Evolutionary conservation across 306 rosid species (phyloP).

Genomic region (Styphnolobium japonicum): DNA sequence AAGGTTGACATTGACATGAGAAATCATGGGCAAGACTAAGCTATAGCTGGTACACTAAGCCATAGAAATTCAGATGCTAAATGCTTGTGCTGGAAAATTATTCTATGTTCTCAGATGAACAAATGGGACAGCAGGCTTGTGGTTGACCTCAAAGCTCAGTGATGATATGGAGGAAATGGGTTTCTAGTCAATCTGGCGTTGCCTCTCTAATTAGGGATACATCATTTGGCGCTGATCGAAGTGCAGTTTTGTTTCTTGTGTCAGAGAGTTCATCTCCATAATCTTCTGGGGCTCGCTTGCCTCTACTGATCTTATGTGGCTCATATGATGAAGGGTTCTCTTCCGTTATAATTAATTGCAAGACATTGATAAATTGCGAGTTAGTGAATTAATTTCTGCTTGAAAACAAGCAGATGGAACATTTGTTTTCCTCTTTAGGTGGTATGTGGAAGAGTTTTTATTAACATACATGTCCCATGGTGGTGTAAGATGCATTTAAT

Average conservation of each 20-base stretch:
- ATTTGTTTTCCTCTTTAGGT: too few species aligned
- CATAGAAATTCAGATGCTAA: conserved; percentile 56
- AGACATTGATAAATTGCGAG: conserved; percentile 56
- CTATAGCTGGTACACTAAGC: conserved; percentile 52
- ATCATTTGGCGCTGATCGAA: conserved; percentile 50
- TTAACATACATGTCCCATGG: too few species aligned
- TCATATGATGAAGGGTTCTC: conserved; percentile 35
- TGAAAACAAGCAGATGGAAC: conserved; percentile 50
- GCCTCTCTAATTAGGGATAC: conserved; percentile 73
- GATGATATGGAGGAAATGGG: conserved; percentile 82
- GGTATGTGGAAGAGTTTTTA: too few species aligned
- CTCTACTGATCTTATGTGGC: conserved; percentile 72
- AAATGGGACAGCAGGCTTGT: conserved; percentile 45
- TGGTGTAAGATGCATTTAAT: too few species aligned
- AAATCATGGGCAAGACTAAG: conserved; percentile 69
- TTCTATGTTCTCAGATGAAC: conserved; percentile 58
- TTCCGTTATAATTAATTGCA: conserved; percentile 48
- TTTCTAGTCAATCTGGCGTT: conserved; percentile 41
- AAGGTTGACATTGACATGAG: conserved; percentile 76
- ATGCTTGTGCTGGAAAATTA: conserved; percentile 85
- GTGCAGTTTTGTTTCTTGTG: conserved; percentile 71
- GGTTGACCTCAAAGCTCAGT: conserved; percentile 77
- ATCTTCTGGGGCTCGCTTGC: conserved; percentile 74
- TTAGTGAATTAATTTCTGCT: conserved; percentile 52
- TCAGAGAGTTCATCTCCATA: conserved; percentile 65